Evolutionary conservation across 345 rosid genomes (phyloP).

Genomic region (Tarenaya hassleriana): DNA sequence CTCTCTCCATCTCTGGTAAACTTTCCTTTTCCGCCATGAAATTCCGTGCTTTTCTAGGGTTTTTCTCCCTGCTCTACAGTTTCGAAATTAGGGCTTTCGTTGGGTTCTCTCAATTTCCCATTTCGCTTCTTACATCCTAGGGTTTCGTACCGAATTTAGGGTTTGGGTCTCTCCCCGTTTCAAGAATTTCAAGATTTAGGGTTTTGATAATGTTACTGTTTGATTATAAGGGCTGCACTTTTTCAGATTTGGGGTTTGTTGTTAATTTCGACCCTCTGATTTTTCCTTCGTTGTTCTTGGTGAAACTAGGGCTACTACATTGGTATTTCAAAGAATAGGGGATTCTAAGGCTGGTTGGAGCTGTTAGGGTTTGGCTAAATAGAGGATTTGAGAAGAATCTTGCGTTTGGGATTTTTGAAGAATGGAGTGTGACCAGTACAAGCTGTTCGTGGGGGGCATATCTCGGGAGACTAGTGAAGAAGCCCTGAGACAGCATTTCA

Average conservation of each 20-base stretch:
- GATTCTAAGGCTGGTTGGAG: slow-evolving; percentile 26
- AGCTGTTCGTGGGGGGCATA: slow-evolving; percentile 69
- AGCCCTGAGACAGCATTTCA: slow-evolving; percentile 47
- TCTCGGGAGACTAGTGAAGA: slow-evolving; percentile 55
- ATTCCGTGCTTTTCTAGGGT: slow-evolving; percentile 21
- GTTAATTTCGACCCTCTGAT: neutral
- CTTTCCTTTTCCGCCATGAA: slow-evolving; percentile 25
- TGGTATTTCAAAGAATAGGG: neutral
- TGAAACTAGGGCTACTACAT: slow-evolving; percentile 7
- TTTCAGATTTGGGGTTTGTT: neutral
- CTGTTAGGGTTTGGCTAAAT: slow-evolving; percentile 12
- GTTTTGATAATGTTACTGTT: slow-evolving; percentile 16
- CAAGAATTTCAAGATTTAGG: slow-evolving; percentile 15
- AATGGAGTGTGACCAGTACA: slow-evolving; percentile 50
- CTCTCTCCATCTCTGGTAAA: slow-evolving; percentile 22
- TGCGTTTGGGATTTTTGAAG: slow-evolving; percentile 24
- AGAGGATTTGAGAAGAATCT: slow-evolving; percentile 16
- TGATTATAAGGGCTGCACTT: slow-evolving; percentile 13
- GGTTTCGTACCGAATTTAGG: slow-evolving; percentile 1
- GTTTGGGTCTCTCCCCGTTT: neutral
- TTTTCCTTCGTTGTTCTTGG: neutral
- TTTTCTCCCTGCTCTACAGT: slow-evolving; percentile 8
- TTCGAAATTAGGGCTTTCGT: slow-evolving; percentile 11
- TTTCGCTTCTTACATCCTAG: neutral
- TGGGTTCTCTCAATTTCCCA: neutral